Evolutionary conservation across 805 yeast species (phyloP), one percentile per base, ranked within the genome.

Genomic region (Ogataea corticis): DNA sequence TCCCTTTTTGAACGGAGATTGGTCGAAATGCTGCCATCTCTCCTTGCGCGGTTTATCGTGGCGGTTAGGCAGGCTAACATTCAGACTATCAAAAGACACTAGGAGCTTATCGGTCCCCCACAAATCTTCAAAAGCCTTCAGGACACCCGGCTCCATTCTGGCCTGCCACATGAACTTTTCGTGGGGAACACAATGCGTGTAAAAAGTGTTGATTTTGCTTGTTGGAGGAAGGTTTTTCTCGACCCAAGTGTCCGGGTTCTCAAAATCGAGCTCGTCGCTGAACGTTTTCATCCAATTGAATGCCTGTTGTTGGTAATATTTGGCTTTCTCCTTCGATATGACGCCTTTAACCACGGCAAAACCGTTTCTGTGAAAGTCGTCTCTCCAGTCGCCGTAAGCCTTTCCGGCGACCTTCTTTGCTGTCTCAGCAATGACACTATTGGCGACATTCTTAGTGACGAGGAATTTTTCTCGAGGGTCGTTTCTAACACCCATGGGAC

Each of bases 11-110:
- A 44, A 59, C 4, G 69, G 69, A 15, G 63, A 56, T 44, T 65
- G 69, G 44, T 66, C 69, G 18, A 66, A 58, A 55, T 66, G 70
- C 15, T 61, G 67, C 70, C 70, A 66, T 12, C 56, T 46, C 3
- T 17, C 45, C 11, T 42, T 15, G 7, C 35, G 35, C 12, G 44
- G 44, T 32, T 46, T 48, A 38, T 56, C 53, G 19, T 43, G 41
- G 39, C 49, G 54, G 25, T 41, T 58, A 4, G 69, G 70, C 17
- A 65, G 50, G 7, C 59, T 48, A 30, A 64, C 49, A 48, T 65
- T 66, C 23, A 66, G 38, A 7, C 59, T 61, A 45, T 65, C 70
- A 49, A 64, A 65, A 15, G 66, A 60, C n/a, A 62, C 69, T 2
- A 65, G 39, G 27, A 66, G 46, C 36, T 66, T 61, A 37, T 65